phyloP scores from a whole-genome alignment of 169 alveolate genomes.

The Plasmodium vivax region DNA sequence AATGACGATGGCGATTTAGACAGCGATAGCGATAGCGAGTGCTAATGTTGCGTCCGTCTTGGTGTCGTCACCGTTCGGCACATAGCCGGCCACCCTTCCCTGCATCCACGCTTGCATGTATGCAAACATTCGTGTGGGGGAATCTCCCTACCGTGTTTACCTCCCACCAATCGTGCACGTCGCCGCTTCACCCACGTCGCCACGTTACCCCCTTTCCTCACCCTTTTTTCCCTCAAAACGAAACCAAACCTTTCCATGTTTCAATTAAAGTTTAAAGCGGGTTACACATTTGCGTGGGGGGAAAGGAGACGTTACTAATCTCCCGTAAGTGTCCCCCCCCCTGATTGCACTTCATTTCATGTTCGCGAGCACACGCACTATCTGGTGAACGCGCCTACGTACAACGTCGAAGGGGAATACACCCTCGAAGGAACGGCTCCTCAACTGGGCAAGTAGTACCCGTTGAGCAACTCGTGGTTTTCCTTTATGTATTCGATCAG shows the following conservation, averaged over 20 bases:
- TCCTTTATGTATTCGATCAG: conserved; percentile 26
- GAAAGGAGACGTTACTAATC: neutral
- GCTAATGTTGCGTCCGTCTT: neutral
- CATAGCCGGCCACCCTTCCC: neutral
- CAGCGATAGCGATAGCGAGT: neutral
- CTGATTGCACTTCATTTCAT: neutral
- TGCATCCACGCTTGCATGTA: neutral
- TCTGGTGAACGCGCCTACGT: neutral
- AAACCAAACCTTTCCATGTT: neutral
- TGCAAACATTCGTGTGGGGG: no score
- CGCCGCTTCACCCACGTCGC: neutral
- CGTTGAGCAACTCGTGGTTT: conserved; percentile 31
- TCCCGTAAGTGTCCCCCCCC: neutral
- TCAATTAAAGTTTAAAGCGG: no score
- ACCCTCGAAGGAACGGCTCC: neutral
- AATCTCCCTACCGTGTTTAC: neutral
- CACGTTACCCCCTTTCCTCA: neutral
- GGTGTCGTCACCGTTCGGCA: neutral
- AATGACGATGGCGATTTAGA: neutral
- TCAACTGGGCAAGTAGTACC: conserved; percentile 24
- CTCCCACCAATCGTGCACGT: neutral
- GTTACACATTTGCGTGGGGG: neutral
- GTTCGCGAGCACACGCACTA: neutral
- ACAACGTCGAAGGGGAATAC: neutral
- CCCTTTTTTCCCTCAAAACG: neutral